phyloP scores from a whole-genome alignment of 2,329 filamentous ascomycete genomes.

The Fusarium austroafricanum region DNA sequence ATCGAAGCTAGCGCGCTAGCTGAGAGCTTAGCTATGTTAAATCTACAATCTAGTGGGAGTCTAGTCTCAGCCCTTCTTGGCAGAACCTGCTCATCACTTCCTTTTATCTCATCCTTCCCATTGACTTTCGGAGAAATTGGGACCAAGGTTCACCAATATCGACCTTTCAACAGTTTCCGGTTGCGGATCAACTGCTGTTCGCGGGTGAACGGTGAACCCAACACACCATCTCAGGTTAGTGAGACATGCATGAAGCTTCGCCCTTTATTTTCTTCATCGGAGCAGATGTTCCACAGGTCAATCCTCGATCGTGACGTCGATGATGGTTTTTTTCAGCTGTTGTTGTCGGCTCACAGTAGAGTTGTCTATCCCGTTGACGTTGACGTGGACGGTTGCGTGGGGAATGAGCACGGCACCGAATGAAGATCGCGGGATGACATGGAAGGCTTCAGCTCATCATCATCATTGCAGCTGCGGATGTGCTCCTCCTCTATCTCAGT shows the following conservation, averaged over 20 bases:
- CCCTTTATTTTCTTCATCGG: background rate
- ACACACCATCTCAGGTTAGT: slow-evolving; percentile 16
- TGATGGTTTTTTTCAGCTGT: slow-evolving; percentile 24
- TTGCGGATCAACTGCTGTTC: slow-evolving; percentile 15
- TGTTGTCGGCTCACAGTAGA: background rate
- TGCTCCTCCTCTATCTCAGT: background rate
- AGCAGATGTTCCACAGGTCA: slow-evolving; percentile 9
- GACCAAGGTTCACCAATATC: slow-evolving; percentile 14
- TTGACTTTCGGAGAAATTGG: slow-evolving; percentile 16
- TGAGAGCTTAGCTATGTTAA: slow-evolving; percentile 6
- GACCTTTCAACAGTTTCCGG: background rate
- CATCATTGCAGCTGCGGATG: background rate
- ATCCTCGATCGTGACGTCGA: slow-evolving; percentile 20
- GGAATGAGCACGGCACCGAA: slow-evolving; percentile 14
- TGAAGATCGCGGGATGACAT: slow-evolving; percentile 40
- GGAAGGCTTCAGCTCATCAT: slow-evolving; percentile 31
- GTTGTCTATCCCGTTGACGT: slow-evolving; percentile 8
- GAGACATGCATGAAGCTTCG: slow-evolving; percentile 16
- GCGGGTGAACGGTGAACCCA: slow-evolving; percentile 15
- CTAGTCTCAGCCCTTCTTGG: slow-evolving; percentile 25
- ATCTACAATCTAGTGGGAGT: too few species aligned
- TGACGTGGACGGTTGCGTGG: slow-evolving; percentile 5
- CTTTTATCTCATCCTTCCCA: background rate
- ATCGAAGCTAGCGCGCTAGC: background rate
- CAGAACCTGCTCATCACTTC: slow-evolving; percentile 23